phyloP scores from a whole-genome alignment of 1,284 basidiomycete genomes.

The Rhodotorula glutinis region DNA sequence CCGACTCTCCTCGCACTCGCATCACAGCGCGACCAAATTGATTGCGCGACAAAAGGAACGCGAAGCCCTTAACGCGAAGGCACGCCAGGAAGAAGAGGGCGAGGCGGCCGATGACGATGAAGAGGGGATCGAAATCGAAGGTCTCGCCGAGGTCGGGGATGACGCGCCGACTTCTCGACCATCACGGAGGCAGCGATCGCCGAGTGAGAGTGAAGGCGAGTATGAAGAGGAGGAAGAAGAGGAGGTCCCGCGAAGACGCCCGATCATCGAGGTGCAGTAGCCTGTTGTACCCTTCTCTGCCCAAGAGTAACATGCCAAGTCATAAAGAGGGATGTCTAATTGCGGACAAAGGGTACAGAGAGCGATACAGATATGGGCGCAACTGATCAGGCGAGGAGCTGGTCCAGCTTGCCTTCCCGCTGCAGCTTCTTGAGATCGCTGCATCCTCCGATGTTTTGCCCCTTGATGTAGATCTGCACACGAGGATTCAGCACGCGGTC shows the following conservation, averaged over 20 bases:
- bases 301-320: no score
- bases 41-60: conserved; percentile 38
- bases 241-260: conserved; percentile 13
- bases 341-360: background rate
- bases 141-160: conserved; percentile 27
- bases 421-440: conserved; percentile 34
- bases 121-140: conserved; percentile 43
- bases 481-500: background rate
- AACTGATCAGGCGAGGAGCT: conserved; percentile 14
- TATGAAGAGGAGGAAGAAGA: conserved; percentile 24
- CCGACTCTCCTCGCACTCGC: no score
- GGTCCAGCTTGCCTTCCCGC: conserved; percentile 20
- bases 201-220: conserved; percentile 9
- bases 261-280: conserved; percentile 35
- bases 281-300: no score
- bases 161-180: background rate
- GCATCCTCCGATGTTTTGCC: conserved; percentile 32
- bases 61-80: conserved; percentile 30
- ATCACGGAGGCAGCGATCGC: conserved; percentile 1
- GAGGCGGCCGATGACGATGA: conserved; percentile 21
- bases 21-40: conserved; percentile 39
- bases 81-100: conserved; percentile 29
- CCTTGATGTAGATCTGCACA: conserved; percentile 35
- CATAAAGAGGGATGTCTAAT: background rate
- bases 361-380: background rate